Conservation (phyloP, 2,329 filamentous ascomycete species). For the Cladosporium cucumerinum region DNA sequence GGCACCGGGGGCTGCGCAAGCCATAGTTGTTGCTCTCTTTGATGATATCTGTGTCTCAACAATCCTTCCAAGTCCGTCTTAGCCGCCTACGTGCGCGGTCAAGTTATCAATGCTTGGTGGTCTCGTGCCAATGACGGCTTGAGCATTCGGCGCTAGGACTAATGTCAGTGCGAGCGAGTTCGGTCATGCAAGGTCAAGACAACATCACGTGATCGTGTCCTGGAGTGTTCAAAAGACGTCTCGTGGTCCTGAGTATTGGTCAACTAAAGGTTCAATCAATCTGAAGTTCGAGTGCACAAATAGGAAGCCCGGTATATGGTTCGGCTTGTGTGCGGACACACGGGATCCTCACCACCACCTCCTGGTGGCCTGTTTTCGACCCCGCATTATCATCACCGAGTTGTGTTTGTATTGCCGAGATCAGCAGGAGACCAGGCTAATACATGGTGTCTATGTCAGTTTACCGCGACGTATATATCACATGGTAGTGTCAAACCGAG, state of each 20-base stretch:
- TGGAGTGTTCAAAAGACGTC: not conserved
- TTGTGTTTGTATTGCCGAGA: no score
- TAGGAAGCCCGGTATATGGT: not conserved
- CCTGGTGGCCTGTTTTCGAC: not conserved
- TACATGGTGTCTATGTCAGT: not conserved
- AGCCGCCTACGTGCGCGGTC: not conserved
- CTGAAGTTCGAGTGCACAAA: not conserved
- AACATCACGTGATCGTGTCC: not conserved
- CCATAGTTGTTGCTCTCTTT: not conserved
- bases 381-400: no score
- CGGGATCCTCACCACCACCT: not conserved
- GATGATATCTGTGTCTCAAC: not conserved
- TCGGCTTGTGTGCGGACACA: not conserved
- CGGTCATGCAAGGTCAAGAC: not conserved
- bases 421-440: not conserved
- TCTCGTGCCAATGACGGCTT: not conserved
- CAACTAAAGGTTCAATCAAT: not conserved
- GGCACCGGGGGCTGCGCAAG: conserved; percentile 10
- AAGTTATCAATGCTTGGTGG: not conserved
- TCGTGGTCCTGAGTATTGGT: not conserved
- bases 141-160: not conserved
- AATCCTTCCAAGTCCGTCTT: not conserved
- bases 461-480: not conserved
- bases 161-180: conserved; percentile 6
- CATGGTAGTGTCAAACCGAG: not conserved